Percentiles rank a stretch among this genome's conserved stretches.
Conservation (phyloP, 441 rosid species). For the Jatropha multifida region DNA sequence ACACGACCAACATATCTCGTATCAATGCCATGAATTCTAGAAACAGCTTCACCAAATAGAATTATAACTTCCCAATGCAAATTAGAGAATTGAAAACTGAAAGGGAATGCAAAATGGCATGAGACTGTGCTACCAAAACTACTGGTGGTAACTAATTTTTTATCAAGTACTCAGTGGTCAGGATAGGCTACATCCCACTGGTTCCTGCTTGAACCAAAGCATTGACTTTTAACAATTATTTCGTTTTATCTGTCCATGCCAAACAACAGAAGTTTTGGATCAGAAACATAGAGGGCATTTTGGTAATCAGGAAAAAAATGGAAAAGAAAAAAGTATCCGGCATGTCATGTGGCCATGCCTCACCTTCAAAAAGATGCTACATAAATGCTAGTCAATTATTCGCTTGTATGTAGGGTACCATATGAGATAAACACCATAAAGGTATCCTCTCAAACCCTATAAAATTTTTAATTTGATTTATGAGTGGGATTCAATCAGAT, state of each 20-base stretch:
- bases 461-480: neutral
- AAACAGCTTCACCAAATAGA: neutral
- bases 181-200: neutral
- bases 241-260: neutral
- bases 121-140: neutral
- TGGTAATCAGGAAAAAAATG: neutral
- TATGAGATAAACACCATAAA: conserved; percentile 5
- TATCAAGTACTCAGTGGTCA: neutral
- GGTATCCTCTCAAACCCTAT: neutral
- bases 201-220: neutral
- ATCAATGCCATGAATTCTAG: neutral
- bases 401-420: neutral
- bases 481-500: neutral
- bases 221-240: neutral
- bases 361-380: neutral
- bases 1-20: neutral
- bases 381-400: neutral
- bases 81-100: neutral
- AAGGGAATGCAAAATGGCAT: neutral
- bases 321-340: neutral
- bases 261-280: neutral
- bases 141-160: neutral
- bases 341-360: neutral
- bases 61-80: neutral
- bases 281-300: conserved; percentile 5